Evolutionary conservation across 228 moss, liverwort and hornwort species (phyloP).

Genomic region (Sphagnum fallax): DNA sequence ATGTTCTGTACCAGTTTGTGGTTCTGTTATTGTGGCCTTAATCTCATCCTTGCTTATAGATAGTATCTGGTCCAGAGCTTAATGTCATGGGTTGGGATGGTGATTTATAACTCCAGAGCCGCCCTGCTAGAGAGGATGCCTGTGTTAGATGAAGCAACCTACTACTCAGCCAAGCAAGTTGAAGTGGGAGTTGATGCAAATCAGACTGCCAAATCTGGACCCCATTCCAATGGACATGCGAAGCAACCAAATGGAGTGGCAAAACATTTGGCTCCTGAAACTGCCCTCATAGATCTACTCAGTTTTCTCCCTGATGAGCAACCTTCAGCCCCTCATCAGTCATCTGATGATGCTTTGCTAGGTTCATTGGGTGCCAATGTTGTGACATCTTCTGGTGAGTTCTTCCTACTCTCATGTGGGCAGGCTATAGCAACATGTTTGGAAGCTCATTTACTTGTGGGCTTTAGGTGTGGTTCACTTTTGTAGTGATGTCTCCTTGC

Average conservation of each 20-base stretch:
- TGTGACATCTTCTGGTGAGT: conserved; percentile 18
- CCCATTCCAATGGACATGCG: conserved; percentile 23
- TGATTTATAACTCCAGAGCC: conserved; percentile 15
- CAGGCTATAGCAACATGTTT: no score
- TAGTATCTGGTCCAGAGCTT: no score
- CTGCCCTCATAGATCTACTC: conserved; percentile 59
- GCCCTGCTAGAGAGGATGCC: conserved; percentile 53
- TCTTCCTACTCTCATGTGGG: neutral
- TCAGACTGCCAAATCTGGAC: conserved; percentile 12
- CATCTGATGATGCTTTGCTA: conserved; percentile 52
- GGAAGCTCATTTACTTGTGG: no score
- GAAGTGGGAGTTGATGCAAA: conserved; percentile 29
- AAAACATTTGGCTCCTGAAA: conserved; percentile 27
- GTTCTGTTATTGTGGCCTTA: no score
- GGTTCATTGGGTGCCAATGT: conserved; percentile 43
- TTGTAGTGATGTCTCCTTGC: no score
- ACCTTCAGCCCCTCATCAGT: conserved; percentile 22
- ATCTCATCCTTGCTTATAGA: no score
- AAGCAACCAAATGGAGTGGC: conserved; percentile 30
- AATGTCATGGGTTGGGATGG: neutral
- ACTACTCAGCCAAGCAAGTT: conserved; percentile 40
- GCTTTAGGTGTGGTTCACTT: no score
- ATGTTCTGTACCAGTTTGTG: no score
- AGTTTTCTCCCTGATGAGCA: conserved; percentile 45
- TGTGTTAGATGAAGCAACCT: conserved; percentile 43